phyloP scores from a whole-genome alignment of 345 rosid genomes.

The Eucalyptus melliodora region DNA sequence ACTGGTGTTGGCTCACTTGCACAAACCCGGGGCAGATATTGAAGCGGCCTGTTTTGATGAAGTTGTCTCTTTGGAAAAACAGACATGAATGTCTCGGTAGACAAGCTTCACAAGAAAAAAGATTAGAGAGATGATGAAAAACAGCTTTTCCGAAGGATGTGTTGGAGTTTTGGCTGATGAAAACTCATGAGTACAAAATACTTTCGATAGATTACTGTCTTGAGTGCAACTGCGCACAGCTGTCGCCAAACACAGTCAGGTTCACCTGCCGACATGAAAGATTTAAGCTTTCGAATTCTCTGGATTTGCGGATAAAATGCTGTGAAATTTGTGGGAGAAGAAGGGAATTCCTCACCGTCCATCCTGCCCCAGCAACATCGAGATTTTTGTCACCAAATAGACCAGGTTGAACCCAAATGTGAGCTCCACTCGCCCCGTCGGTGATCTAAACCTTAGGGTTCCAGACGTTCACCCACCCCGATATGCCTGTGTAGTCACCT shows the following conservation, averaged over 20 bases:
- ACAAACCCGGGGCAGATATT: too few species aligned
- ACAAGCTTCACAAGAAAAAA: too few species aligned
- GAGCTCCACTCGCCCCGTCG: not conserved
- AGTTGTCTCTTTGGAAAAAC: too few species aligned
- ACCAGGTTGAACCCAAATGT: not conserved
- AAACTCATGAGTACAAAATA: too few species aligned
- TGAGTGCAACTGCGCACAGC: fast-evolving
- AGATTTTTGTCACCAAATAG: not conserved
- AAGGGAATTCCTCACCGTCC: not conserved
- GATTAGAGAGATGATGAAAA: too few species aligned
- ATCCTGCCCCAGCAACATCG: not conserved
- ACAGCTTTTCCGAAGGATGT: not conserved
- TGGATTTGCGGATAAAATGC: not conserved
- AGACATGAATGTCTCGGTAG: too few species aligned
- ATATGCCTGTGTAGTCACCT: not conserved
- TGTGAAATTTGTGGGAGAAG: fast-evolving
- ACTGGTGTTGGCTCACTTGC: too few species aligned
- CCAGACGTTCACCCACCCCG: fast-evolving
- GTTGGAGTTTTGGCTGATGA: fast-evolving
- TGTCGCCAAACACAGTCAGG: not conserved
- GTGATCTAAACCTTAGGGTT: not conserved
- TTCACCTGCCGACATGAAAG: not conserved
- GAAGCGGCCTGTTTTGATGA: too few species aligned
- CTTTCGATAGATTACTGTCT: fast-evolving
- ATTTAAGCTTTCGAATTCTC: not conserved